Percentiles rank a stretch among this genome's conserved stretches.
These are phyloP conservation scores for Thermothielavioides terrestris DNA, from an alignment of 495 filamentous ascomycete genomes.

Conservation along the genomic window DNA sequence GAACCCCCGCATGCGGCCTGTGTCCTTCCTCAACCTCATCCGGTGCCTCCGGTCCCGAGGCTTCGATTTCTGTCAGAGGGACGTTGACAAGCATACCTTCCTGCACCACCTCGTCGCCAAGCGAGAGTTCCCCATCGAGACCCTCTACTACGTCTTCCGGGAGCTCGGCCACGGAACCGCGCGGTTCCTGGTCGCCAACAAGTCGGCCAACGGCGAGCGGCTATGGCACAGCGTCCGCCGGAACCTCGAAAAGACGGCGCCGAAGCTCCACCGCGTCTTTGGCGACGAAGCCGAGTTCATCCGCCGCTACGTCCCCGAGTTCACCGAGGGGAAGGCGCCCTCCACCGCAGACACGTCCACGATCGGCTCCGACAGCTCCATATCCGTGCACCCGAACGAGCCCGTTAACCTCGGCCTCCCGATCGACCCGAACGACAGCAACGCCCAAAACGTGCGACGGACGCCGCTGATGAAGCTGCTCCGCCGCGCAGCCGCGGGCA, in stretches of 20 bases:
- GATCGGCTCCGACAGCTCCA: constrained; percentile 15
- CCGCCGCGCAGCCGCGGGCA: constrained; percentile 18
- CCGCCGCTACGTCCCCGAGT: constrained; percentile 28
- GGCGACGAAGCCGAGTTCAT: constrained; percentile 28
- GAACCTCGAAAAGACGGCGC: constrained; percentile 20
- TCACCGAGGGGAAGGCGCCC: constrained; percentile 19
- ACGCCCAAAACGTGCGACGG: constrained; percentile 17
- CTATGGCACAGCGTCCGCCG: constrained; percentile 25
- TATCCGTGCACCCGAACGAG: constrained; percentile 10
- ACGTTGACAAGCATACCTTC: constrained; percentile 25
- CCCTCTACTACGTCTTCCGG: constrained; percentile 23
- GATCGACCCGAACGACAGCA: constrained; percentile 15
- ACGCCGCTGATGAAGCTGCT: constrained; percentile 25
- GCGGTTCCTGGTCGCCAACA: constrained; percentile 27
- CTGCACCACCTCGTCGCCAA: constrained; percentile 23
- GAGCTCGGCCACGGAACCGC: constrained; percentile 26
- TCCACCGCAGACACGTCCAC: constrained; percentile 22
- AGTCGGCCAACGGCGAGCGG: constrained; percentile 19
- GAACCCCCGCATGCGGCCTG: constrained; percentile 19
- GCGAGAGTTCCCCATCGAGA: constrained; percentile 24
- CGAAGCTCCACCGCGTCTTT: constrained; percentile 28
- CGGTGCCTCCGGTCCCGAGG: constrained; percentile 21
- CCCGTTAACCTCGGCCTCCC: neutral
- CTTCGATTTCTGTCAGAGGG: constrained; percentile 28
- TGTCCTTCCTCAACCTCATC: constrained; percentile 27